A percentile compares a stretch with the other conserved stretches of the same genome.
Conservation (phyloP, 345 rosid genomes). For the Corchorus capsularis region DNA sequence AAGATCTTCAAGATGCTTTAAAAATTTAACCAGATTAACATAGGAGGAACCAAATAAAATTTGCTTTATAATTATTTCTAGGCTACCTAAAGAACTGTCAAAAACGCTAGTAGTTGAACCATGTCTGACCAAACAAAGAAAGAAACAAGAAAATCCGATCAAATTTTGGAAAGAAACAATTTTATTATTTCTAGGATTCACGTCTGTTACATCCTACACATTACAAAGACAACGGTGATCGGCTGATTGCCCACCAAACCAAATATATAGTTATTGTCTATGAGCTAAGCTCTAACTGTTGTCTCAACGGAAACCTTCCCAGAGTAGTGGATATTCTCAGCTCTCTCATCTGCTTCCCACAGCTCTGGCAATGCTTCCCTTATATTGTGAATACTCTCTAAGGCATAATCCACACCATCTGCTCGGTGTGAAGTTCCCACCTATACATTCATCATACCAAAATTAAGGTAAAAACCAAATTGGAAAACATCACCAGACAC, state of each 20-base stretch:
- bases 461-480: background rate
- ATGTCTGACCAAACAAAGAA: no score
- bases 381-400: slow-evolving; percentile 90
- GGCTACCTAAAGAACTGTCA: background rate
- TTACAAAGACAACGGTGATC: background rate
- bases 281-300: slow-evolving; percentile 54
- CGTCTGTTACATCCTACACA: background rate
- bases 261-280: background rate
- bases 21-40: no score
- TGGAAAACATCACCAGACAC: background rate
- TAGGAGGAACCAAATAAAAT: no score
- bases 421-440: slow-evolving; percentile 68
- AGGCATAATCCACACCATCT: slow-evolving; percentile 70
- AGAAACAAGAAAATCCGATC: background rate
- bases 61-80: background rate
- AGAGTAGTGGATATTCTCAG: slow-evolving; percentile 43
- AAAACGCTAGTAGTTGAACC: background rate
- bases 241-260: background rate
- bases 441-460: slow-evolving; percentile 28
- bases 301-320: slow-evolving; percentile 66
- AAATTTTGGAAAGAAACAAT: background rate
- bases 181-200: slow-evolving; percentile 5
- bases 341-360: slow-evolving; percentile 69
- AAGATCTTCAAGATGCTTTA: no score
- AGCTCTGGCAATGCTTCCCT: slow-evolving; percentile 85